Percentiles rank a stretch among this genome's conserved stretches.
Conservation (phyloP, 2,329 filamentous ascomycete species). For the Microsporum ferrugineum region DNA sequence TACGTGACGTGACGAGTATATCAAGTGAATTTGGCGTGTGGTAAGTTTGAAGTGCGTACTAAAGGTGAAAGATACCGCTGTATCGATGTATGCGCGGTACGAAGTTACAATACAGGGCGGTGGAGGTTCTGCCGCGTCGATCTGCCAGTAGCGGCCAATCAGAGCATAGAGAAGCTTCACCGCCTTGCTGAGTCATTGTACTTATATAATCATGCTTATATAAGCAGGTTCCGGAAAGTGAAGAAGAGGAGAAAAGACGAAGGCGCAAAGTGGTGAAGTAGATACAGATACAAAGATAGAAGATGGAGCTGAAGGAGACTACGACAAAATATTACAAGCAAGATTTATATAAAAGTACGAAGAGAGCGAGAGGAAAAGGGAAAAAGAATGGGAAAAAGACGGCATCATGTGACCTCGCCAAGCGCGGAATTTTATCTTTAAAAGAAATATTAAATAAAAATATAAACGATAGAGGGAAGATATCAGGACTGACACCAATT, state of each 20-base stretch:
- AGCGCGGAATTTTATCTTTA: background rate
- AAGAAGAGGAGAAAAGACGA: too few species aligned
- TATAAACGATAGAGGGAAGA: background rate
- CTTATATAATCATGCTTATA: background rate
- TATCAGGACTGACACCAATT: background rate
- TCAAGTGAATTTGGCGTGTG: background rate
- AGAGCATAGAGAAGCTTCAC: background rate
- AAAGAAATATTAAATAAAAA: background rate
- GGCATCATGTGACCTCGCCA: background rate
- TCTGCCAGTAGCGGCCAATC: background rate
- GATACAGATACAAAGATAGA: too few species aligned
- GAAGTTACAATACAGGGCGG: background rate
- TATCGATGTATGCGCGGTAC: background rate
- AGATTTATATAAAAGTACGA: too few species aligned
- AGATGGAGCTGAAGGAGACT: too few species aligned
- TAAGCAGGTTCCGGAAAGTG: background rate
- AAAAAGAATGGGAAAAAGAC: too few species aligned
- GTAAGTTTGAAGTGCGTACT: background rate
- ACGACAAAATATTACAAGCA: too few species aligned
- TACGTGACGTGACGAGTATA: background rate
- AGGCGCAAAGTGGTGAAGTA: too few species aligned
- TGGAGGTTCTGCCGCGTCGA: conserved; percentile 1
- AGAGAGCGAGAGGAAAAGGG: too few species aligned
- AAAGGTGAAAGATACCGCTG: background rate
- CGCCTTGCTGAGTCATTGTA: background rate